Conservation (phyloP, 2,329 filamentous ascomycete genomes). For the Chaetomium sp. region DNA sequence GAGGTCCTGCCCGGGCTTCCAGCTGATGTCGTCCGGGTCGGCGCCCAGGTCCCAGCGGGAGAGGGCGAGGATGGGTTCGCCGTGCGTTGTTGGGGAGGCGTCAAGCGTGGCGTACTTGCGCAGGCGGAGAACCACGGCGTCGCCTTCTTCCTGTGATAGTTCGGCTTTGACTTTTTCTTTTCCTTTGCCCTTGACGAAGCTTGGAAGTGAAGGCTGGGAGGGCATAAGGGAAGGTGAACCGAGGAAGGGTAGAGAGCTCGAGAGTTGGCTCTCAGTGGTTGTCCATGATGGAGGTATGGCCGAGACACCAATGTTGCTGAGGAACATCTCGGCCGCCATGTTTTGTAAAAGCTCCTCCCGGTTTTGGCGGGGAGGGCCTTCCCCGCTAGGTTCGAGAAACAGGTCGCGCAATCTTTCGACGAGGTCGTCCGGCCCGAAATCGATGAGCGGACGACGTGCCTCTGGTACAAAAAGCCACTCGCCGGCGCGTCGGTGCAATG, state of each 20-base stretch:
- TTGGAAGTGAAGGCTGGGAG: conserved; percentile 18
- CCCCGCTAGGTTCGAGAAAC: conserved; percentile 18
- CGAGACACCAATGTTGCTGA: conserved; percentile 30
- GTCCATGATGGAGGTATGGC: conserved; percentile 26
- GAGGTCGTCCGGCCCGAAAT: conserved; percentile 31
- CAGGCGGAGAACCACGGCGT: conserved; percentile 27
- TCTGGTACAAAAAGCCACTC: conserved; percentile 28
- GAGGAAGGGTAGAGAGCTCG: conserved; percentile 25
- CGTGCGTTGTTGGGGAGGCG: conserved; percentile 13
- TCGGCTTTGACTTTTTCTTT: conserved; percentile 13
- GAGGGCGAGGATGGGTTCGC: conserved; percentile 17
- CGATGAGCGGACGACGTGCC: conserved; percentile 24
- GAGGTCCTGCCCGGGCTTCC: conserved; percentile 28
- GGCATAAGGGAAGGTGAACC: conserved; percentile 26
- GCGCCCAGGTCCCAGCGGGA: conserved; percentile 32
- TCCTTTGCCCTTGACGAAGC: conserved; percentile 11
- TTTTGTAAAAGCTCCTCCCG: conserved; percentile 22
- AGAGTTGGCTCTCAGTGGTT: conserved; percentile 7
- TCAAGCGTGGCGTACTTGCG: conserved; percentile 28
- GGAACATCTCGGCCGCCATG: conserved; percentile 32
- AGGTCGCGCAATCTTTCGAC: conserved; percentile 25
- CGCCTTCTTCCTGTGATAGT: conserved; percentile 8
- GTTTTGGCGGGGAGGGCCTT: background rate
- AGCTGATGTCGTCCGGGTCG: conserved; percentile 28
- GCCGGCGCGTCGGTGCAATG: conserved; percentile 19